A percentile compares a stretch with the other conserved stretches of the same genome.
phyloP scores from a whole-genome alignment of 148 eudicot genomes.

The Amaranthus cruentus region DNA sequence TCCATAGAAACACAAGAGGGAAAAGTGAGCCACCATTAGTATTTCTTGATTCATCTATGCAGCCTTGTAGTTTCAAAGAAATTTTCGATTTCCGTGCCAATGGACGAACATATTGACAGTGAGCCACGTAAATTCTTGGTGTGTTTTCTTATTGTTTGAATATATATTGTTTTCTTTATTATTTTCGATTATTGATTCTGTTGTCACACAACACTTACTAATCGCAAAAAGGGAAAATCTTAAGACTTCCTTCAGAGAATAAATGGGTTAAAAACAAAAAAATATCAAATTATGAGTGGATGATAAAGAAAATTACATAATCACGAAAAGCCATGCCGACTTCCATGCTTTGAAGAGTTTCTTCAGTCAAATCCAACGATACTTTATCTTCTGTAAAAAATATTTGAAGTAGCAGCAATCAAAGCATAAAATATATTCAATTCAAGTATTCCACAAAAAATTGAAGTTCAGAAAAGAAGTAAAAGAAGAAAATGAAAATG shows the following conservation, averaged over 20 bases:
- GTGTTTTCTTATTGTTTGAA: too few relatives aligned
- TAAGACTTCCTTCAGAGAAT: not conserved
- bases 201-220: too few relatives aligned
- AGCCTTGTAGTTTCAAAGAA: too few relatives aligned
- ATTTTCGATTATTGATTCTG: too few relatives aligned
- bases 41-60: too few relatives aligned
- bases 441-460: not conserved
- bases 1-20: too few relatives aligned
- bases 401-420: constrained; percentile 3
- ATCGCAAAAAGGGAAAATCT: too few relatives aligned
- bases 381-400: constrained; percentile 62
- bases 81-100: too few relatives aligned
- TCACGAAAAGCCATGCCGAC: constrained; percentile 98
- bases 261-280: not conserved
- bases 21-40: too few relatives aligned
- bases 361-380: constrained; percentile 74
- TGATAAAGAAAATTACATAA: constrained; percentile 40
- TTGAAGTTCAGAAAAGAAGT: not conserved
- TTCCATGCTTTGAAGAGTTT: constrained; percentile 96
- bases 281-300: not conserved
- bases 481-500: not conserved
- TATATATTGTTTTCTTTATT: too few relatives aligned
- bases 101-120: too few relatives aligned
- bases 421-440: not conserved
- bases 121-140: too few relatives aligned